These are phyloP conservation scores for Aegilops umbellulata DNA, from an alignment of 176 grass and related monocot species.

Conservation along the genomic window DNA sequence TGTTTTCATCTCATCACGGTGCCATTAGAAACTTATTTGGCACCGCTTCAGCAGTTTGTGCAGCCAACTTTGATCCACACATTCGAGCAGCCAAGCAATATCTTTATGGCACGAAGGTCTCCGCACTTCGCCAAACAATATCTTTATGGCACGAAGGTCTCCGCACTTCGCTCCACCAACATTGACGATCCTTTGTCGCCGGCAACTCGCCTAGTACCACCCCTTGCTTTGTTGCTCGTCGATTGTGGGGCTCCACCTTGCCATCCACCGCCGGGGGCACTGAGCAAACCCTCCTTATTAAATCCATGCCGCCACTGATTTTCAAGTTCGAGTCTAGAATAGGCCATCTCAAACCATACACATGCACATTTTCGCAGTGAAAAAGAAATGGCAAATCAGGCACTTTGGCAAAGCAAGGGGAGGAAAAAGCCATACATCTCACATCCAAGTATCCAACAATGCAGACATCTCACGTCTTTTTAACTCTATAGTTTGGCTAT, in stretches of 20 bases:
- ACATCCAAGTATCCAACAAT: background rate
- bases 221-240: background rate
- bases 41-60: too few relatives aligned
- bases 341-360: background rate
- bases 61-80: too few relatives aligned
- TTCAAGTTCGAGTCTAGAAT: background rate
- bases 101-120: too few relatives aligned
- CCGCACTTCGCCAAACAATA: too few relatives aligned
- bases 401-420: background rate
- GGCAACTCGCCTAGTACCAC: background rate
- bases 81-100: too few relatives aligned
- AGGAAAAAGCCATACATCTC: background rate
- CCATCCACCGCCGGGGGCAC: background rate
- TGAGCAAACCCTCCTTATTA: background rate
- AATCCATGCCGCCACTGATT: background rate
- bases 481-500: conserved; percentile 54
- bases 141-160: too few relatives aligned
- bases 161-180: too few relatives aligned
- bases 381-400: background rate
- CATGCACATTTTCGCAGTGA: background rate
- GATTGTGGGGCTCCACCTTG: background rate
- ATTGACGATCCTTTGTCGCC: background rate
- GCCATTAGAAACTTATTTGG: too few relatives aligned
- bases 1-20: too few relatives aligned
- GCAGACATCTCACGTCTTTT: background rate